Evolutionary conservation across 805 yeast genomes (phyloP), one percentile per base, ranked within the genome.

Genomic region (Spathaspora sp.): DNA sequence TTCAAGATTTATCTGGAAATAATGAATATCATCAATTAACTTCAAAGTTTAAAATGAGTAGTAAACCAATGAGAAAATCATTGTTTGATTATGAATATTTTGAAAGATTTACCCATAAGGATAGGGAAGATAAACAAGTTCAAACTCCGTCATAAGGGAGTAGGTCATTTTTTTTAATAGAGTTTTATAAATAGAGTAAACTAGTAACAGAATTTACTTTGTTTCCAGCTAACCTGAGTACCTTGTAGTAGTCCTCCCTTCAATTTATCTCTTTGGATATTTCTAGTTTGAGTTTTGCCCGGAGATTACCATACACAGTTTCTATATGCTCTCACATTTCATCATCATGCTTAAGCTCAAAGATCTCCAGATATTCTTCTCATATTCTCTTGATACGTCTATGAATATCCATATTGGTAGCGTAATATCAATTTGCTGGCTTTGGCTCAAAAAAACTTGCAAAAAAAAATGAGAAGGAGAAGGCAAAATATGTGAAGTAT

Each of bases 41-140:
- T 14, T 56, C 62, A 10, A 57, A 58, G 44, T 62, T 64, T 51
- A 56, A 59, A 28, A 61, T 65, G 62, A 62, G 64, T 23, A 61
- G 63, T 31, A 58, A 52, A 44, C 67, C 69, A 5, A 50, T 64
- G 35, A 52, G 67, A 45, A 58, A 62, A 47, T 50, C 66, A 9
- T 59, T 65, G 40, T 65, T 52, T 44, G 67, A 65, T 47, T 65
- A 59, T 47, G 66, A 64, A 50, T 55, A 62, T 45, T 55, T 58
- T 49, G 66, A 63, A 44, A 55, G 65, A 48, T 50, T 57, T 18
- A 51, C 52, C 46, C 55, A 54, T 35, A 53, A n/a, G 18, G 40
- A 35, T n/a, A 17, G 14, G 3, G 18, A 35, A 8, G 8, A 11
- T 35, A n/a, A 35, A 14, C 32, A 29, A 5, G 32, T 9, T 29